Percentiles rank a stretch among this genome's conserved stretches.
Conservation (phyloP, 1,139 yeast species). For the Pichiaceae sp. region DNA sequence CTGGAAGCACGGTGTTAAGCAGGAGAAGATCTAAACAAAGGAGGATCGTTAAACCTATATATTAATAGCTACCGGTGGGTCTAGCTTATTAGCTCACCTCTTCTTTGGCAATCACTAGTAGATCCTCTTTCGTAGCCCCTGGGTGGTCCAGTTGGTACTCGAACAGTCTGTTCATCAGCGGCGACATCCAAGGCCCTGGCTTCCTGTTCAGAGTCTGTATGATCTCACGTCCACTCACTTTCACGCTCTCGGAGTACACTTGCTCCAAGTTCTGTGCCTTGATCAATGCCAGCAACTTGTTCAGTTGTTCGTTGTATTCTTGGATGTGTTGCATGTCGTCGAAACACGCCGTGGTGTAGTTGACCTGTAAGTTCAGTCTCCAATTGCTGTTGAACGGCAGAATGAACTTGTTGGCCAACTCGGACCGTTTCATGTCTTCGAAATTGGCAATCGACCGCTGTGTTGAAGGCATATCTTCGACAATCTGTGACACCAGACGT, state of each 20-base stretch:
- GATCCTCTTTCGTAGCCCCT: slow-evolving; percentile 38
- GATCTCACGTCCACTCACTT: slow-evolving; percentile 65
- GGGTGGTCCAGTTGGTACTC: slow-evolving; percentile 77
- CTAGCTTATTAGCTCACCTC: background rate
- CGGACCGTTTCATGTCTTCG: slow-evolving; percentile 36
- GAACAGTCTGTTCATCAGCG: slow-evolving; percentile 44
- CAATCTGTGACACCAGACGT: slow-evolving; percentile 37
- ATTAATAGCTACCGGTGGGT: background rate
- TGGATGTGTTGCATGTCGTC: slow-evolving; percentile 5
- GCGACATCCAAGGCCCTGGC: slow-evolving; percentile 83
- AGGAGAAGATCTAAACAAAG: slow-evolving; percentile 68
- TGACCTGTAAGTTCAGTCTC: slow-evolving; percentile 31
- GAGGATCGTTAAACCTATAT: too few species aligned
- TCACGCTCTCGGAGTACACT: slow-evolving; percentile 39
- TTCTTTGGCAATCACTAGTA: slow-evolving; percentile 37
- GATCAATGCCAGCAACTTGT: slow-evolving; percentile 15
- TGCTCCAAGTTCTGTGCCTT: slow-evolving; percentile 28
- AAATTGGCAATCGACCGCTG: slow-evolving; percentile 17
- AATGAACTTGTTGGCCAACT: slow-evolving; percentile 48
- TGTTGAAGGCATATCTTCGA: slow-evolving; percentile 23
- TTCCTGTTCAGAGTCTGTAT: slow-evolving; percentile 41
- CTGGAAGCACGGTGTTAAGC: slow-evolving; percentile 97
- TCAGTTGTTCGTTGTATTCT: slow-evolving; percentile 5
- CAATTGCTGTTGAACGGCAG: slow-evolving; percentile 47
- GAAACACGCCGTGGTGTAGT: slow-evolving; percentile 15